Base-by-base conservation (phyloP, 345 rosid species). In the Syzygium jambos region DNA sequence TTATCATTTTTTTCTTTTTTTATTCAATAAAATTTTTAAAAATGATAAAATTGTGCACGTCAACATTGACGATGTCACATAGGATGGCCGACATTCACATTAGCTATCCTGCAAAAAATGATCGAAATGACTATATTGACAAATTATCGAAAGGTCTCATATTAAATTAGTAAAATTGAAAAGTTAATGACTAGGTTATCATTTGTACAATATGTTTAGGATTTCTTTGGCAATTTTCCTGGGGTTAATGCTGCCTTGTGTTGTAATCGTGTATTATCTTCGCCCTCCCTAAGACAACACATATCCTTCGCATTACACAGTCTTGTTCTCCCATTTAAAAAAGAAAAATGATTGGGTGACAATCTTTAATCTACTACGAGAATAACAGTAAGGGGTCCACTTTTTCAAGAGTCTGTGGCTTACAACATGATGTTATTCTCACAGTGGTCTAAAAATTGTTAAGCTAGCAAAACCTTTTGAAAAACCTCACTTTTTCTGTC, bases 71-170 rank as follows among this genome's bases (percentile, higher is more conserved):
- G 1, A 65, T 16, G 5, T 22, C 16, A 53, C 22, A 5, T 16
- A 30, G 22, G 12, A 30, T 0, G 7, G 12, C 5, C 2, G 0
- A 16, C 15, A 9, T 30, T 3, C 19, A 30, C 1, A 0, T 65
- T 0, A 65, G 11, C 12, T 65, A 65, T 65, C 3, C 1, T 11
- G 43, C 12, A 30, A 65, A 65, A 65, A 65, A 65, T 65, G 41
- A 9, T 4, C 21, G 4, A 2, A 30, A 65, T 15, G 0, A 30
- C 22, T 29, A 0, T 2, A 13, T n/a, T 63, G 9, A 5, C 29
- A 63, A 12, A 63, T 30, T 0, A 0, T 65, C 2, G 16, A 65
- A 65, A 29, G 1, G 4, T 30, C 16, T 16, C 4, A 1, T 9
- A 65, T 8, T 65, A 7, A 65, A 8, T 30, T 56, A 5, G 4